Percentiles rank a stretch among this genome's conserved stretches.
These are phyloP conservation scores for Bombardia bombarda DNA, from an alignment of 495 filamentous ascomycete species.

Conservation along the genomic window DNA sequence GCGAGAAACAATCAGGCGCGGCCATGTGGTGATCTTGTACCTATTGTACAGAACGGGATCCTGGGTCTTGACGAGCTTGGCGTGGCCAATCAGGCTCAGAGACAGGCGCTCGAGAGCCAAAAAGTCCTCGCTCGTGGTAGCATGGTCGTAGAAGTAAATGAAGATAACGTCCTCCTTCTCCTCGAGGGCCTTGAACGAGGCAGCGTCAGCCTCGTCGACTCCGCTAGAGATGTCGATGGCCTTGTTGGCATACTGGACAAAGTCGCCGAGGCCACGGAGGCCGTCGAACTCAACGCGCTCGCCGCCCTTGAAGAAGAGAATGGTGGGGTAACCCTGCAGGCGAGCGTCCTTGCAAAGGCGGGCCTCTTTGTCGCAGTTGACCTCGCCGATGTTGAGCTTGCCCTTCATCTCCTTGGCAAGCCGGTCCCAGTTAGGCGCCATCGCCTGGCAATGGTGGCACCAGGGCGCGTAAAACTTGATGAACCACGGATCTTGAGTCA, in stretches of 20 bases:
- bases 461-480: constrained; percentile 98
- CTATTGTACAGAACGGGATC: constrained; percentile 61
- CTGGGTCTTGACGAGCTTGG: constrained; percentile 82
- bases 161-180: constrained; percentile 93
- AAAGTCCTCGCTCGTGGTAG: constrained; percentile 88
- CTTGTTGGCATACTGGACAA: constrained; percentile 78
- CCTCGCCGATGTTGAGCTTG: constrained; percentile 84
- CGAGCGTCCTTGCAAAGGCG: constrained; percentile 84
- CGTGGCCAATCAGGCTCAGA: constrained; percentile 81
- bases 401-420: constrained; percentile 85
- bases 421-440: constrained; percentile 84
- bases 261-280: constrained; percentile 84
- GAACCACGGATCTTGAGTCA: constrained; percentile 89
- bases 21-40: constrained; percentile 95
- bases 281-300: constrained; percentile 91
- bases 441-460: constrained; percentile 89
- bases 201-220: constrained; percentile 69
- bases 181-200: constrained; percentile 74
- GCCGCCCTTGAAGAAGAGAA: constrained; percentile 87
- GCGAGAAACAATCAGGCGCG: constrained; percentile 78
- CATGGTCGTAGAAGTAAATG: constrained; percentile 93
- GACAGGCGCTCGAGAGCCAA: constrained; percentile 76
- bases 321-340: constrained; percentile 73
- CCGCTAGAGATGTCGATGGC: constrained; percentile 70
- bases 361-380: constrained; percentile 82